phyloP scores from a whole-genome alignment of 176 grass and related monocot genomes.

The Cocos nucifera region DNA sequence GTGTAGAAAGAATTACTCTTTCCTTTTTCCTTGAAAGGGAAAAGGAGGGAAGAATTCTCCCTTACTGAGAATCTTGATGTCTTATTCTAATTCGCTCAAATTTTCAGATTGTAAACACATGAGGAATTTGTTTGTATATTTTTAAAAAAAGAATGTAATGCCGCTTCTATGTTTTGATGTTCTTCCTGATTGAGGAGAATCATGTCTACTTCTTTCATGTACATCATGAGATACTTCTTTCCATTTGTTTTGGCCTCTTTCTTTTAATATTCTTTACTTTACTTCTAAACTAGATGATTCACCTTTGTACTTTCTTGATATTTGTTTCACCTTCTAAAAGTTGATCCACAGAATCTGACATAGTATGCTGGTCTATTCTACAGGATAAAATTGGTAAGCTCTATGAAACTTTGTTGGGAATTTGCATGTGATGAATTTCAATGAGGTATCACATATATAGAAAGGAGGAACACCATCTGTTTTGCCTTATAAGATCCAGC shows the following conservation, averaged over 20 bases:
- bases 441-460: slow-evolving; percentile 24
- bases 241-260: neutral
- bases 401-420: slow-evolving; percentile 20
- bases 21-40: too few species aligned
- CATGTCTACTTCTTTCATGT: neutral
- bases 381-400: slow-evolving; percentile 99
- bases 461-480: neutral
- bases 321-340: neutral
- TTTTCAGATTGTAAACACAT: too few species aligned
- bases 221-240: neutral
- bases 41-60: too few species aligned
- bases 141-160: too few species aligned
- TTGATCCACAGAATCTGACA: slow-evolving; percentile 27
- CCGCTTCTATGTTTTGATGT: neutral
- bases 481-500: neutral
- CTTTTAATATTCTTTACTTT: neutral
- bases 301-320: neutral
- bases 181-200: neutral
- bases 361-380: slow-evolving; percentile 22
- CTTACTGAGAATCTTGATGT: too few species aligned
- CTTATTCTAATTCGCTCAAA: too few species aligned
- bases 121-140: too few species aligned
- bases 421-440: slow-evolving; percentile 12
- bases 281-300: neutral
- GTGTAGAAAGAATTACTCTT: too few species aligned